Conservation (phyloP, 768 basidiomycete genomes). For the Naematelia encephala region DNA sequence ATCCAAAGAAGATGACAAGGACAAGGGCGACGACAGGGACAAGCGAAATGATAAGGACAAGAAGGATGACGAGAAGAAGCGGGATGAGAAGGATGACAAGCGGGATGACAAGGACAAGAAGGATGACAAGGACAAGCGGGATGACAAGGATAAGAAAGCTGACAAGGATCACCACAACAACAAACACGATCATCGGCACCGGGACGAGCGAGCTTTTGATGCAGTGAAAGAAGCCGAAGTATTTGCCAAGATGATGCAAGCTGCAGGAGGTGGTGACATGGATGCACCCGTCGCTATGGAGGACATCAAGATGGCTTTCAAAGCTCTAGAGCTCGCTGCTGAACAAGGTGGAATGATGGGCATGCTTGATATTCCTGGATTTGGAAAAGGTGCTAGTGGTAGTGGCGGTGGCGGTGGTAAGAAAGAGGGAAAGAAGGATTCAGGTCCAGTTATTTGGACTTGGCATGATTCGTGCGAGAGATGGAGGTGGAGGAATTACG, state of each 20-base stretch:
- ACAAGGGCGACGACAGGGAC: constrained; percentile 3
- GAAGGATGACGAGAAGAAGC: constrained; percentile 1
- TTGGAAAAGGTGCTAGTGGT: background rate
- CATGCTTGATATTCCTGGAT: background rate
- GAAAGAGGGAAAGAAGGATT: constrained; percentile 10
- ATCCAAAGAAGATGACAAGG: constrained; percentile 1
- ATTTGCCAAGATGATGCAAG: constrained; percentile 23
- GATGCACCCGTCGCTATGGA: constrained; percentile 23
- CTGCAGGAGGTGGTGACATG: constrained; percentile 3
- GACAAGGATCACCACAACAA: constrained; percentile 3
- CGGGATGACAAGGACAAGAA: constrained; percentile 3
- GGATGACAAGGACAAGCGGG: constrained; percentile 1
- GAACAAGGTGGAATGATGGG: constrained; percentile 5
- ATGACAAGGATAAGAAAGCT: constrained; percentile 7
- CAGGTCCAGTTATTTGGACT: constrained; percentile 32
- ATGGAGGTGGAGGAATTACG: constrained; percentile 43
- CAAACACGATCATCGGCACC: background rate
- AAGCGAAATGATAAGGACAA: constrained; percentile 5
- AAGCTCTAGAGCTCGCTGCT: constrained; percentile 27
- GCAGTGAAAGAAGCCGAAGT: constrained; percentile 17
- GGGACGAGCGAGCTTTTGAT: constrained; percentile 13
- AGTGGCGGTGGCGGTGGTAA: background rate
- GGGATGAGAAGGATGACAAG: constrained; percentile 9
- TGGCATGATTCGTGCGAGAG: constrained; percentile 32
- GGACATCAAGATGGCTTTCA: constrained; percentile 31